Conservation (phyloP, 257 asterid species). For the Scutellaria galericulata region DNA sequence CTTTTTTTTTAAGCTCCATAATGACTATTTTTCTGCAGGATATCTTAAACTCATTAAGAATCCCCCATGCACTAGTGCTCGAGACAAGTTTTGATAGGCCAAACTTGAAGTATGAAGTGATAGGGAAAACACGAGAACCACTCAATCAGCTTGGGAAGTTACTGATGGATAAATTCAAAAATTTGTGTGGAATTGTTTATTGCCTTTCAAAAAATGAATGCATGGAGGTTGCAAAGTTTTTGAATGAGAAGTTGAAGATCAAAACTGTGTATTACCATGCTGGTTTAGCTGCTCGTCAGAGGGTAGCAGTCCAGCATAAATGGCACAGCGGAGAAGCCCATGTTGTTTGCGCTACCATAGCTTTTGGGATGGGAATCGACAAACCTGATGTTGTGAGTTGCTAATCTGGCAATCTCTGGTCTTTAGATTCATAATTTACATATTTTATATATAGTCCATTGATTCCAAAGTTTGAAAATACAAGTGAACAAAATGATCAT, state of each 20-base stretch:
- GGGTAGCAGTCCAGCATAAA: slow-evolving; percentile 81
- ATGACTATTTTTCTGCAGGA: slow-evolving; percentile 59
- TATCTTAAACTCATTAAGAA: slow-evolving; percentile 68
- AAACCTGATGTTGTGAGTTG: slow-evolving; percentile 96
- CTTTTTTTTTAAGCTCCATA: slow-evolving; percentile 27
- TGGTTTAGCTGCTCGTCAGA: slow-evolving; percentile 89
- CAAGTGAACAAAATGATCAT: background rate
- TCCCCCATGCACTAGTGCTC: slow-evolving; percentile 82
- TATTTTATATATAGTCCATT: background rate
- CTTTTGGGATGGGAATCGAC: slow-evolving; percentile 99
- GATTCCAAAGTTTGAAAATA: background rate
- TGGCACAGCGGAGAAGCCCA: slow-evolving; percentile 91
- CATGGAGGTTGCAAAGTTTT: slow-evolving; percentile 75
- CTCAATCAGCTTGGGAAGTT: slow-evolving; percentile 85
- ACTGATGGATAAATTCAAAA: slow-evolving; percentile 67
- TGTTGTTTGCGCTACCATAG: slow-evolving; percentile 96
- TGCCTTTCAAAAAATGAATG: slow-evolving; percentile 98
- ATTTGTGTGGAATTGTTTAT: slow-evolving; percentile 82
- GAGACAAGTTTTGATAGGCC: slow-evolving; percentile 95
- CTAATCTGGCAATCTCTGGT: background rate
- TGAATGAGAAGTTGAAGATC: slow-evolving; percentile 79
- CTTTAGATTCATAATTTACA: background rate
- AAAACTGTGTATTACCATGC: slow-evolving; percentile 89
- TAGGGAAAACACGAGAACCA: slow-evolving; percentile 83
- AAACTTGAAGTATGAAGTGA: slow-evolving; percentile 87